Evolutionary conservation across 768 basidiomycete genomes (phyloP).

Genomic region (Thelephora ganbajun): DNA sequence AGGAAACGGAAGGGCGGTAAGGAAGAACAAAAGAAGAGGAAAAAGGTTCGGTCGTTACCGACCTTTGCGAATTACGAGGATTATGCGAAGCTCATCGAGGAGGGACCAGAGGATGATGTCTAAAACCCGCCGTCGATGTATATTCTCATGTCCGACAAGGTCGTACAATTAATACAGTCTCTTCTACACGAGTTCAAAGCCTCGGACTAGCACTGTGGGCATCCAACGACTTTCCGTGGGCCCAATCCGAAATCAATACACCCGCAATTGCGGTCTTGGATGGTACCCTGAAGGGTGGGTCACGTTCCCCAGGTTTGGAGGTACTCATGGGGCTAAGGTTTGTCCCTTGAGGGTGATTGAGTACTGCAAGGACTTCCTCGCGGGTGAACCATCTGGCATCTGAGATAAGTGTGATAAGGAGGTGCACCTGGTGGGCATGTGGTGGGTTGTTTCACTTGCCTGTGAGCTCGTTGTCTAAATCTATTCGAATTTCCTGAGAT

Average conservation of each 20-base stretch:
- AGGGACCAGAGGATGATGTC: conserved; percentile 54
- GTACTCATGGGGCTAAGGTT: conserved; percentile 28
- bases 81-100: conserved; percentile 75
- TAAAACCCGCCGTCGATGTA: conserved; percentile 11
- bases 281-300: conserved; percentile 57
- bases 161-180: too few species aligned
- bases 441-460: conserved; percentile 29
- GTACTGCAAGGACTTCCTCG: conserved; percentile 49
- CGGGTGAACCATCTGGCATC: conserved; percentile 87
- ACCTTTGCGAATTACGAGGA: conserved; percentile 85
- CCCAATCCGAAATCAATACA: conserved; percentile 77
- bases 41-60: conserved; percentile 55
- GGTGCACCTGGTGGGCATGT: neutral
- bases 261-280: conserved; percentile 70
- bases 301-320: conserved; percentile 15
- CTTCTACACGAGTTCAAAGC: too few species aligned
- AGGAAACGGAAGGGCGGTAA: conserved; percentile 28
- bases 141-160: too few species aligned
- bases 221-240: conserved; percentile 22
- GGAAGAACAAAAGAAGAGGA: conserved; percentile 35
- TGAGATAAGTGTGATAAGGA: conserved; percentile 17
- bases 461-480: conserved; percentile 92
- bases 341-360: conserved; percentile 42
- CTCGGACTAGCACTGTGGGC: too few species aligned
- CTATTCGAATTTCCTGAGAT: conserved; percentile 58